These are phyloP conservation scores for Bruguiera hainesii DNA, from an alignment of 441 rosid genomes.

Conservation along the genomic window DNA sequence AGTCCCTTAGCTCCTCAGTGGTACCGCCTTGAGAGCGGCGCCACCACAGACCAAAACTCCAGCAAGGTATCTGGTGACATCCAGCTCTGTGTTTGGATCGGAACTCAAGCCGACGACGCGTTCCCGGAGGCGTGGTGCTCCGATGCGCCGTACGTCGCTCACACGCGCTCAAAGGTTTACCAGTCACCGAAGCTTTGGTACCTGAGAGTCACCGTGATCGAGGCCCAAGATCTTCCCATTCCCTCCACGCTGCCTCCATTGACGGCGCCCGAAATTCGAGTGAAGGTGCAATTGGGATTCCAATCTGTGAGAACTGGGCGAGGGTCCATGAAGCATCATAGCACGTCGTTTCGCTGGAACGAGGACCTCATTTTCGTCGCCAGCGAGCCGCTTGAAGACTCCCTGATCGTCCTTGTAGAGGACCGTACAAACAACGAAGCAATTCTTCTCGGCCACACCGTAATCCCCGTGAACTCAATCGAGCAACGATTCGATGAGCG, in stretches of 20 bases:
- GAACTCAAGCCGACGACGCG: conserved; percentile 89
- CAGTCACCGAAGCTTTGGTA: conserved; percentile 97
- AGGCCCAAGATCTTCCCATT: conserved; percentile 81
- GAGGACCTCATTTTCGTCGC: conserved; percentile 87
- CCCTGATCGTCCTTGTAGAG: conserved; percentile 58
- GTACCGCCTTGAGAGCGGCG: conserved; percentile 67
- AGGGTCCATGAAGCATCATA: conserved; percentile 63
- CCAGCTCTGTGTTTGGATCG: conserved; percentile 93
- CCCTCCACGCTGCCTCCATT: conserved; percentile 74
- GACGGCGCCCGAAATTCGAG: conserved; percentile 79
- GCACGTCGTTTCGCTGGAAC: conserved; percentile 73
- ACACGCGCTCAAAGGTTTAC: conserved; percentile 87
- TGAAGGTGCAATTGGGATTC: conserved; percentile 73
- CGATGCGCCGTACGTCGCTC: conserved; percentile 76
- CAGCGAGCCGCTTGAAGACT: conserved; percentile 87
- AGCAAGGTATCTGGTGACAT: conserved; percentile 66
- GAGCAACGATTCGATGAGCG: conserved; percentile 80
- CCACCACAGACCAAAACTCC: conserved; percentile 33
- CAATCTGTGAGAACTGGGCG: conserved; percentile 72
- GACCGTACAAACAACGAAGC: conserved; percentile 62
- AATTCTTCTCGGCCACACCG: conserved; percentile 43
- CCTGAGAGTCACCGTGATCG: conserved; percentile 69
- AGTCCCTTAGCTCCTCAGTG: conserved; percentile 91
- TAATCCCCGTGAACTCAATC: conserved; percentile 63
- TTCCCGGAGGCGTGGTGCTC: conserved; percentile 89